Base-by-base conservation (phyloP, 441 rosid species). In the Corymbia calophylla region DNA sequence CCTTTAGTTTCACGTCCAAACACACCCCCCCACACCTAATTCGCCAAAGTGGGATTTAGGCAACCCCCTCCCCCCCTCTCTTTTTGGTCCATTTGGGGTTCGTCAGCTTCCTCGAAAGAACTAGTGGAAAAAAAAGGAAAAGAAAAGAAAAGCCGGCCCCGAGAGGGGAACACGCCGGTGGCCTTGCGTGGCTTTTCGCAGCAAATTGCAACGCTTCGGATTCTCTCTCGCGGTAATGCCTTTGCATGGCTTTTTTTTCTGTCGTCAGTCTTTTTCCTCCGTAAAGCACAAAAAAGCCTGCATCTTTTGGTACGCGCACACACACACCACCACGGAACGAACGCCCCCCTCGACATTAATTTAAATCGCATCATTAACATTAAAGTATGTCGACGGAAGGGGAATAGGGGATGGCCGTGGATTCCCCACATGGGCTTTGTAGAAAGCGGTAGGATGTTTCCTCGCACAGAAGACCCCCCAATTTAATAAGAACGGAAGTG, bases 381-480 rank as follows among this genome's bases (percentile, higher is more conserved):
- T 73, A 73, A 73, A 73, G 51, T 44, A 73, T 25, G 84, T 73
- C 84, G n/a, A 73, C 23, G 51, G 51, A 39, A 73, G 84, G 49
- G 51, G 84, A 73, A 39, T 39, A 58, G 12, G n/a, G 51, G 51
- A 39, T 73, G 84, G 29, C 49, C 23, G 84, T 39, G 84, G 84
- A 39, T 73, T 39, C 51, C 25, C 47, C 94, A 93, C 94, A 88
- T 91, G 84, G 93, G 91, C n/a, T 29, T 29, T 66, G 29, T 31
- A 68, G 93, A 91, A 92, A 87, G 90, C 51, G 53, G 62, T 55
- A 54, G 90, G 95, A 91, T 91, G 94, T 89, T 94, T 92, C 95
- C 92, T 91, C 86, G 48, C 70, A 27, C 56, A 68, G 53, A 25
- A 60, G 86, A 73, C 89, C 87, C 44, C 87, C 54, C 47, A 47